Percentiles rank a stretch among this genome's conserved stretches.
phyloP scores from a whole-genome alignment of 257 asterid species.

The Gentiana macrophylla region DNA sequence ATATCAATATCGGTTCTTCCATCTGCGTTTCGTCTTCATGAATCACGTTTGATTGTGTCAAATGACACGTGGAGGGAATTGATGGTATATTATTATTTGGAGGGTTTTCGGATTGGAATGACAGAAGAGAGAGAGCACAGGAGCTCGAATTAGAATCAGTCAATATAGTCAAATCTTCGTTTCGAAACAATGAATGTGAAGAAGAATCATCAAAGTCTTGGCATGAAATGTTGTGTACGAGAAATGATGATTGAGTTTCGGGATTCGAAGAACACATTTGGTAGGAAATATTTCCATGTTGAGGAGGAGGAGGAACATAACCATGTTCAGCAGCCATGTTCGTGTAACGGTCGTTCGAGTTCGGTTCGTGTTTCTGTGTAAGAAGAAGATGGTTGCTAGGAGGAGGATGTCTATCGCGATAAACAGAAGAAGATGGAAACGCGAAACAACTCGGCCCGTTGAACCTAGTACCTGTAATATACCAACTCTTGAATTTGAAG shows the following conservation, averaged over 20 bases:
- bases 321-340: conserved; percentile 15
- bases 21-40: conserved; percentile 5
- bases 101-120: conserved; percentile 23
- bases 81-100: conserved; percentile 12
- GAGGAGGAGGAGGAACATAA: conserved; percentile 10
- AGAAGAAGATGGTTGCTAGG: conserved; percentile 5
- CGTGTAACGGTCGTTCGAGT: conserved; percentile 15
- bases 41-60: conserved; percentile 15
- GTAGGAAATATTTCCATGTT: conserved; percentile 10
- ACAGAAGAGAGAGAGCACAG: conserved; percentile 53
- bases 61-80: conserved; percentile 9
- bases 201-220: conserved; percentile 3
- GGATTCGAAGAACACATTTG: conserved; percentile 6
- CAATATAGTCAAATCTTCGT: conserved; percentile 15
- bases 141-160: conserved; percentile 19
- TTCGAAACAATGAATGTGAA: conserved; percentile 17
- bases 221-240: conserved; percentile 4
- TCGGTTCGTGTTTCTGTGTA: conserved; percentile 19
- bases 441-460: conserved; percentile 17
- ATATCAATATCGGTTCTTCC: conserved; percentile 23
- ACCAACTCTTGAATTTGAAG: not conserved
- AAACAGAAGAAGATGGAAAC: conserved; percentile 19
- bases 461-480: conserved; percentile 15
- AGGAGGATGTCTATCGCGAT: conserved; percentile 22
- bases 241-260: conserved; percentile 10